These are phyloP conservation scores for Ambrosiella cleistominuta DNA, from an alignment of 2,329 filamentous ascomycete genomes.

Conservation along the genomic window DNA sequence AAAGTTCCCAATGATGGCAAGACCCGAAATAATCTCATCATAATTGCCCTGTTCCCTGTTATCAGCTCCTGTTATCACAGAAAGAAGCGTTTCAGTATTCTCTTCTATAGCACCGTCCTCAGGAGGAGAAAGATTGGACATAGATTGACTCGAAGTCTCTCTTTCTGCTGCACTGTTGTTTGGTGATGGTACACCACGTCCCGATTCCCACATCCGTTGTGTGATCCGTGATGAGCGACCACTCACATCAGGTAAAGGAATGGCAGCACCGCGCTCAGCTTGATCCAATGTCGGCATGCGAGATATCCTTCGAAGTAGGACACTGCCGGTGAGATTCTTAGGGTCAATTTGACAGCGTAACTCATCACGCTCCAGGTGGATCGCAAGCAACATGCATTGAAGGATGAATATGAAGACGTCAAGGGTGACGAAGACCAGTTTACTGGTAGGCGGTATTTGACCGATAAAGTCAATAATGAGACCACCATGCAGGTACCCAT, in stretches of 20 bases:
- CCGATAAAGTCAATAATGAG: constrained; percentile 51
- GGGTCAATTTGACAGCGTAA: constrained; percentile 22
- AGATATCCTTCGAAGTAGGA: constrained; percentile 3
- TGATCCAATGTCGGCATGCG: constrained; percentile 7
- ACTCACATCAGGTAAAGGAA: too few species aligned
- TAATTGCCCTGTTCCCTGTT: too few species aligned
- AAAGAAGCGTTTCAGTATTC: background rate
- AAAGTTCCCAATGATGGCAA: constrained; percentile 35
- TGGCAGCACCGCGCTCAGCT: constrained; percentile 2
- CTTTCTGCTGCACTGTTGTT: too few species aligned
- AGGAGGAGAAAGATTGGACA: too few species aligned
- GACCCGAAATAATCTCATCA: constrained; percentile 35
- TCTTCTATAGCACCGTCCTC: background rate
- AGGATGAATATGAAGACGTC: constrained; percentile 38
- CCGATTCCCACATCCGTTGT: too few species aligned
- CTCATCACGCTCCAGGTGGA: constrained; percentile 42
- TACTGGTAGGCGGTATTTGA: constrained; percentile 42
- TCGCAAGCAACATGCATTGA: constrained; percentile 46
- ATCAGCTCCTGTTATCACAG: background rate
- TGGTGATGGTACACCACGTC: too few species aligned
- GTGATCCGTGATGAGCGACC: too few species aligned
- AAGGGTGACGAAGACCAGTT: constrained; percentile 34
- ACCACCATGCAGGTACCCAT: constrained; percentile 50
- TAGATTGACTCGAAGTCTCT: too few species aligned
- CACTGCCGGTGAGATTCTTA: constrained; percentile 7